Conservation (phyloP, 257 asterid species). For the Verbascum thapsus region DNA sequence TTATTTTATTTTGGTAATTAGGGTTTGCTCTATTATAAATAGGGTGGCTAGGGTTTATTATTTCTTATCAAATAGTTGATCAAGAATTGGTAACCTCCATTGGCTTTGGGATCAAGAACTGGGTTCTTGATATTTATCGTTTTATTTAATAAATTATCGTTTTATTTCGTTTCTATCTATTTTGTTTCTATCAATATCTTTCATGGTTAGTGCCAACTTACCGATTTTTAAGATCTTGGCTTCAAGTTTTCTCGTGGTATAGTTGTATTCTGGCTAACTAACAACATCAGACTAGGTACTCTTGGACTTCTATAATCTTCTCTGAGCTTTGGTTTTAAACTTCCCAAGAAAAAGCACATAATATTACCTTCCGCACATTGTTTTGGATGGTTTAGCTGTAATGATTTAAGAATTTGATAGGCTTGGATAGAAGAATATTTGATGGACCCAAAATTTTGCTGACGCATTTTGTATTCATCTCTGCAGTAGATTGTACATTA, state of each 20-base stretch:
- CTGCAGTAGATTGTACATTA: neutral
- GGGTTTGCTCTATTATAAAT: no score
- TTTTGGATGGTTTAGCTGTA: neutral
- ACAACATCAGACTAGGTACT: neutral
- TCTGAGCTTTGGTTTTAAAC: neutral
- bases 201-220: conserved; percentile 20
- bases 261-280: neutral
- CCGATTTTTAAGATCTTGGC: neutral
- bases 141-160: no score
- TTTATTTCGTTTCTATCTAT: no score
- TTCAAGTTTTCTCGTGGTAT: neutral
- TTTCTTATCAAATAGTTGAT: no score
- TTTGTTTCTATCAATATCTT: no score
- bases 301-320: neutral
- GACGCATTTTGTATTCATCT: neutral
- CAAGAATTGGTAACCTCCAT: no score
- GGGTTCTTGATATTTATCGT: no score
- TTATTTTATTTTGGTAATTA: no score
- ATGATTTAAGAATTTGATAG: neutral
- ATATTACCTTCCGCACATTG: no score
- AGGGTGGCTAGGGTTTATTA: no score
- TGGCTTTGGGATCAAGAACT: no score
- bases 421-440: neutral
- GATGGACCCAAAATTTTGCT: neutral
- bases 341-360: neutral